Evolutionary conservation across 345 rosid species (phyloP), one percentile per base, ranked within the genome.

Genomic region (Camelina hispida): DNA sequence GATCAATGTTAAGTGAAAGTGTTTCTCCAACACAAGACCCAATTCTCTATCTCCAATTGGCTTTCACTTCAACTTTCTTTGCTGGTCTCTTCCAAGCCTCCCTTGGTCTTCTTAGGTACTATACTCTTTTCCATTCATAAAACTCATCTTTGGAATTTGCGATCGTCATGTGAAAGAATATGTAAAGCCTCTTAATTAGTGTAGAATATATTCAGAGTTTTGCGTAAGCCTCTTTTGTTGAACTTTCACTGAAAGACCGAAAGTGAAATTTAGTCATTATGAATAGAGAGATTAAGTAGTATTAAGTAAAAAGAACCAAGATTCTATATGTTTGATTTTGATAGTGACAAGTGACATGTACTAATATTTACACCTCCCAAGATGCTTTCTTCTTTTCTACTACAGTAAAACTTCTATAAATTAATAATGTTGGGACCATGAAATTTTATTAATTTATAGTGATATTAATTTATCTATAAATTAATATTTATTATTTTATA

Each of bases 51-150:
- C 93, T 93, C 65, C 68, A 91, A 56, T 40, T 96, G 78, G 98
- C 99, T 71, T 91, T 96, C 85, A 92, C 99, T 61, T 83, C 99
- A 6, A 93, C 99, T 71, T 89, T 96, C 87, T 93, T 96, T 64
- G 99, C 98, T 48, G 99, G 99, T 63, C 32, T 93, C 17, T 93
- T 96, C 80, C 98, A 96, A 82, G 93, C 98, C 47, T 87, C 96
- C 56, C 81, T 96, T 46, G 98, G 99, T 44, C 74, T 93, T 30
- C 82, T 93, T 18, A 94, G 99, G 99, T 90, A 82, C 37, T 28
- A 48, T 28, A 28, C 18, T 55, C 66, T 44, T 38, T 38, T 50
- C 20, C 13, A 28, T 7, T 35, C 10, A 12, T 28, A 73, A 63
- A 47, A 65, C 8, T 58, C 13, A 51, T 52, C 47, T 67, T 30